Evolutionary conservation across 257 asterid genomes (phyloP).

Genomic region (Plantago elongata): DNA sequence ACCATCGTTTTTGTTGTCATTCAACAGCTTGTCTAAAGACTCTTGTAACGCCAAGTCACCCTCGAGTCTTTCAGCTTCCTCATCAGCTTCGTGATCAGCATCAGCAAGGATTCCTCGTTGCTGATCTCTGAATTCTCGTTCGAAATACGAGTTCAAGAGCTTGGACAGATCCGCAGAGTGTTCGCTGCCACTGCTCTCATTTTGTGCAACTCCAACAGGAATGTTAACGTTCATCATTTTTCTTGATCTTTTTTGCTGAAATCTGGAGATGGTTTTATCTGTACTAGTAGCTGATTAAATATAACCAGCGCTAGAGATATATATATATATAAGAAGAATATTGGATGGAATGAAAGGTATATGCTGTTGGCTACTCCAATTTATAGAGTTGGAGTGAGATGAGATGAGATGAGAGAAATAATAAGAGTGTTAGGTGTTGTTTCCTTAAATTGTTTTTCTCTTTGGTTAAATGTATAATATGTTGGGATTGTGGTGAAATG

Average conservation of each 20-base stretch:
- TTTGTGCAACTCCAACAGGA: conserved; percentile 31
- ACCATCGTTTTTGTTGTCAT: conserved; percentile 11
- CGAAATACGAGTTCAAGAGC: conserved; percentile 66
- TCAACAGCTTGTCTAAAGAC: conserved; percentile 31
- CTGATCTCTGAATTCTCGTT: conserved; percentile 32
- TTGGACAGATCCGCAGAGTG: conserved; percentile 58
- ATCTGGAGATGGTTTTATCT: neutral
- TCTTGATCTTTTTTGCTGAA: neutral
- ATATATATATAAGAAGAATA: too few relatives aligned
- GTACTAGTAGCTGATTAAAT: neutral
- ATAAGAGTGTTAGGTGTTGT: too few relatives aligned
- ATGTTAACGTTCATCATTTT: conserved; percentile 32
- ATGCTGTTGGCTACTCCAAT: too few relatives aligned
- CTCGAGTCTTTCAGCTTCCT: neutral
- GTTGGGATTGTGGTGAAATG: conserved; percentile 25
- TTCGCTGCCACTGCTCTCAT: conserved; percentile 84
- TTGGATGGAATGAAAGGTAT: too few relatives aligned
- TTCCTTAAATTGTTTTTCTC: too few relatives aligned
- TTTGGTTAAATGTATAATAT: neutral
- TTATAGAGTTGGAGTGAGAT: too few relatives aligned
- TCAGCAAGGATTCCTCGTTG: neutral
- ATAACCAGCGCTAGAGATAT: conserved; percentile 12
- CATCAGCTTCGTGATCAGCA: conserved; percentile 11
- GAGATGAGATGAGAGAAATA: too few relatives aligned
- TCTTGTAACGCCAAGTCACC: conserved; percentile 20